Percentiles rank a stretch among this genome's conserved stretches.
Evolutionary conservation across 1,284 basidiomycete genomes (phyloP).

Genomic region (Ganoderma resinaceum): DNA sequence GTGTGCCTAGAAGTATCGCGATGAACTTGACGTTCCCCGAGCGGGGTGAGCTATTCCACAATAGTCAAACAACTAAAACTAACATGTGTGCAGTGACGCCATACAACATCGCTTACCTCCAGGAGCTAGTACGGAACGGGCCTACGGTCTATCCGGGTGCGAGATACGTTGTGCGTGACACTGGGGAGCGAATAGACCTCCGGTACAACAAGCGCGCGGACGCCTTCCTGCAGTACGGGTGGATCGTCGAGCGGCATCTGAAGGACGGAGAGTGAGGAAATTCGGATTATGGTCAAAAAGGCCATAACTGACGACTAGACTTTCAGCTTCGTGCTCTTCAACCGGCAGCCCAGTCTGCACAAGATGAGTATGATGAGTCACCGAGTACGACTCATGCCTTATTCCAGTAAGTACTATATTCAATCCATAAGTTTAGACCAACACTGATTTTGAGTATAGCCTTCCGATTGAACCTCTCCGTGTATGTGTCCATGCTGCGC

Average conservation of each 20-base stretch:
- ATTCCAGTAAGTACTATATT: slow-evolving; percentile 84
- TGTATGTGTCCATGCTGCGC: slow-evolving; percentile 63
- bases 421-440: not conserved
- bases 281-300: not conserved
- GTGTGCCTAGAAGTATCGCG: slow-evolving; percentile 96
- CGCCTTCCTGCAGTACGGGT: slow-evolving; percentile 96
- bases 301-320: not conserved
- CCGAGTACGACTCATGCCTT: slow-evolving; percentile 96
- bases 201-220: slow-evolving; percentile 99
- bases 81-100: slow-evolving; percentile 78
- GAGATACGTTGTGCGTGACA: slow-evolving; percentile 96
- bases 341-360: slow-evolving; percentile 97
- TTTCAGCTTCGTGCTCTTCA: slow-evolving; percentile 91
- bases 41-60: slow-evolving; percentile 65
- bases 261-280: slow-evolving; percentile 93
- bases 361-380: slow-evolving; percentile 99
- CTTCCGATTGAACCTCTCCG: slow-evolving; percentile 96
- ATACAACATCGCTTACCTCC: slow-evolving; percentile 95
- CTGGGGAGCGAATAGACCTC: slow-evolving; percentile 96
- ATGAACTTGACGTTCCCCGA: slow-evolving; percentile 99
- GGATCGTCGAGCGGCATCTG: slow-evolving; percentile 98
- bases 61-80: slow-evolving; percentile 10
- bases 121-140: slow-evolving; percentile 96
- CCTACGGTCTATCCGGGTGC: slow-evolving; percentile 97
- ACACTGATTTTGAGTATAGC: slow-evolving; percentile 57